These are phyloP conservation scores for Sphenostylis stenocarpa DNA, from an alignment of 306 rosid species.

Conservation along the genomic window DNA sequence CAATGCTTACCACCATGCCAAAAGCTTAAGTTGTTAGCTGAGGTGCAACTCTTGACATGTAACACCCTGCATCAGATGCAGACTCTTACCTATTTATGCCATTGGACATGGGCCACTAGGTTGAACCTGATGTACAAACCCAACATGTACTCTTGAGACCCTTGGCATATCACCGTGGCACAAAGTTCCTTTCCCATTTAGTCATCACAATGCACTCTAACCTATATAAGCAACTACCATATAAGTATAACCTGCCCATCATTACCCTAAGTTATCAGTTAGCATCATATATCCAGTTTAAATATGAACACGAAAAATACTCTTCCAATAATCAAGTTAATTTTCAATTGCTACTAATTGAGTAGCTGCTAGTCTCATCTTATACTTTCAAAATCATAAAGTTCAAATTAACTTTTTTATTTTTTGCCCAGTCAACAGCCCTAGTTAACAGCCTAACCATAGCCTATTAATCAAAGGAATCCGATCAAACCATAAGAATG, in stretches of 20 bases:
- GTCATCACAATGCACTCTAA: slow-evolving; percentile 12
- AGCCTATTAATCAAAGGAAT: slow-evolving; percentile 19
- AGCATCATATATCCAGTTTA: not conserved
- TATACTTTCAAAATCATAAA: not conserved
- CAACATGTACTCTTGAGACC: not conserved
- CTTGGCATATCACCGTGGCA: not conserved
- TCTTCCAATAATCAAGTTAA: not conserved
- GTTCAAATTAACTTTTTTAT: slow-evolving; percentile 14
- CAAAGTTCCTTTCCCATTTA: not conserved
- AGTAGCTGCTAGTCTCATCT: not conserved
- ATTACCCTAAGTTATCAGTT: not conserved
- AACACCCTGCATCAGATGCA: not conserved
- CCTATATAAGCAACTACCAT: not conserved
- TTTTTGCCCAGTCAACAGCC: slow-evolving; percentile 5
- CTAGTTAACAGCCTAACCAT: not conserved
- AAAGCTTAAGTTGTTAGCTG: not conserved
- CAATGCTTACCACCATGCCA: not conserved
- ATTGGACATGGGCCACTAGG: not conserved
- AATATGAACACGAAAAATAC: not conserved
- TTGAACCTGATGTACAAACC: not conserved
- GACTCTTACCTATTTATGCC: not conserved
- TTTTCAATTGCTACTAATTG: not conserved
- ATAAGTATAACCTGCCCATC: slow-evolving; percentile 9
- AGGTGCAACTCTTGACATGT: not conserved
- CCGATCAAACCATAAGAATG: slow-evolving; percentile 11